A percentile compares a stretch with the other conserved stretches of the same genome.
phyloP scores from a whole-genome alignment of 371 early-diverging fungal species.

The Nematocida homosporus region DNA sequence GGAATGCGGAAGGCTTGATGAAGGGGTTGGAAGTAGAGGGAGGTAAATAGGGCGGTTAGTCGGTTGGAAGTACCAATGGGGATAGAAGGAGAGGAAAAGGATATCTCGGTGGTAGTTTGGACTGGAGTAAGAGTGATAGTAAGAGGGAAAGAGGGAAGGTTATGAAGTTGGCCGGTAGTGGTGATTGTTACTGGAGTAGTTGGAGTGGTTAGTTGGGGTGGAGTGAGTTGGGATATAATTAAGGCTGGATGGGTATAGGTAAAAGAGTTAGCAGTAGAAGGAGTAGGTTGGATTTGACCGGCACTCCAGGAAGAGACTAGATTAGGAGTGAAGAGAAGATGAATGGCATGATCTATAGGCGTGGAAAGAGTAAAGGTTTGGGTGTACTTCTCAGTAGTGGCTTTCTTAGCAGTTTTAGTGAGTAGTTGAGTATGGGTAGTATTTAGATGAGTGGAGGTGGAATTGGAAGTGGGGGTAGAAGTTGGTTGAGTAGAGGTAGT shows the following conservation, averaged over 20 bases:
- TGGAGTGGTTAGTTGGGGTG: too few species aligned
- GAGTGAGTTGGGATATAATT: too few species aligned
- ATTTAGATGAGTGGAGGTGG: not conserved
- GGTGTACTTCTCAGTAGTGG: not conserved
- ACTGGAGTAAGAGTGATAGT: not conserved
- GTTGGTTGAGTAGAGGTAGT: not conserved
- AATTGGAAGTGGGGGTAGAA: not conserved
- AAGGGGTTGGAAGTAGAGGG: too few species aligned
- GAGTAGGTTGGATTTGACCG: not conserved
- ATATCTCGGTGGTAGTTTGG: not conserved
- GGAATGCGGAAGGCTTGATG: not conserved
- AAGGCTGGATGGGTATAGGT: not conserved
- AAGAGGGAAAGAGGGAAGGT: not conserved
- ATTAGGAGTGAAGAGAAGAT: not conserved
- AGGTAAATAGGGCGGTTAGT: too few species aligned
- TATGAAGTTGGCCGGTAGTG: not conserved
- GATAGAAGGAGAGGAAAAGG: not conserved
- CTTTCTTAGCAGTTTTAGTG: not conserved
- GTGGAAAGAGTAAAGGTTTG: not conserved
- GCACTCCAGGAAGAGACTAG: conserved; percentile 13
- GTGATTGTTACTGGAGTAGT: not conserved
- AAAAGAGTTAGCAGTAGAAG: too few species aligned
- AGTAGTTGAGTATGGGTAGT: not conserved
- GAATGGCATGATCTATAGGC: not conserved
- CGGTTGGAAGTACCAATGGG: not conserved